Percentiles rank a stretch among this genome's conserved stretches.
These are phyloP conservation scores for Vigna reflexopilosa DNA, from an alignment of 306 rosid genomes.

Conservation along the genomic window DNA sequence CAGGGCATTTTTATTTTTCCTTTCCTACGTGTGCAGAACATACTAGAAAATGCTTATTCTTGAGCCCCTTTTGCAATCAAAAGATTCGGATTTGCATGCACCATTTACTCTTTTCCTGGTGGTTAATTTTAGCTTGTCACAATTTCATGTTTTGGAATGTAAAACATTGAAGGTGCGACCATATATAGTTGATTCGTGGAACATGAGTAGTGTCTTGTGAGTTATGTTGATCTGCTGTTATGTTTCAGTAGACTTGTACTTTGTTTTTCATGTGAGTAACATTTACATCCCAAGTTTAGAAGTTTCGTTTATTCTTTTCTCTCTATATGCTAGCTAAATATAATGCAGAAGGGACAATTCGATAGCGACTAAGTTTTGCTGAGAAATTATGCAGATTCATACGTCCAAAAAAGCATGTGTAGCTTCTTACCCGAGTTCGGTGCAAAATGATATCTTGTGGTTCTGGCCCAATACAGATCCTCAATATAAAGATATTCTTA, in stretches of 20 bases:
- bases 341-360: background rate
- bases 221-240: background rate
- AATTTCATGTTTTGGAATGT: background rate
- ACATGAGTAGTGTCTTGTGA: background rate
- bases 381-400: conserved; percentile 65
- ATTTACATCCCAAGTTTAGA: background rate
- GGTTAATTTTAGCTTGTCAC: background rate
- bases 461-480: conserved; percentile 93
- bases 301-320: background rate
- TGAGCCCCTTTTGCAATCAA: background rate
- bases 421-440: conserved; percentile 74
- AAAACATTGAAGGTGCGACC: background rate
- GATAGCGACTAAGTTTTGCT: conserved; percentile 13
- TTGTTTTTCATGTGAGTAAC: background rate
- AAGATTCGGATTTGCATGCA: too few relatives aligned
- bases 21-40: background rate
- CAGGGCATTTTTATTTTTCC: background rate
- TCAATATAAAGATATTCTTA: conserved; percentile 72
- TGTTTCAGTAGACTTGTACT: background rate
- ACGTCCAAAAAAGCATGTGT: conserved; percentile 81
- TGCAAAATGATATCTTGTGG: conserved; percentile 82
- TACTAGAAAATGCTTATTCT: background rate
- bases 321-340: conserved; percentile 4
- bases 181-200: background rate
- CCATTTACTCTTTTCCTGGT: too few relatives aligned